Conservation (phyloP, 371 early-diverging fungal species). For the Paramicrosporidium saccamoebae region DNA sequence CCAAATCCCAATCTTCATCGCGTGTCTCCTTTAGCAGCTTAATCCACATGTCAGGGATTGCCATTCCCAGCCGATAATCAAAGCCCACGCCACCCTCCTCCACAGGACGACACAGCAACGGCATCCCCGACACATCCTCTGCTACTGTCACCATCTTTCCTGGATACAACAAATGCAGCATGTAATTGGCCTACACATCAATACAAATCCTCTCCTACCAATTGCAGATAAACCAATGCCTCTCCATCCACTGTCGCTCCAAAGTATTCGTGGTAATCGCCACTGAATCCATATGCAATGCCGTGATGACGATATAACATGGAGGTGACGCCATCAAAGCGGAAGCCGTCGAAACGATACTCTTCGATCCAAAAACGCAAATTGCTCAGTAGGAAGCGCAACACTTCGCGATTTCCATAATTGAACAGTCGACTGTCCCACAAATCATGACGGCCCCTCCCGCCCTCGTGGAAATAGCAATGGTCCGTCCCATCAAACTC, state of each 20-base stretch:
- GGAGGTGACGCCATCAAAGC: conserved; percentile 84
- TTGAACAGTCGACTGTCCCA: conserved; percentile 82
- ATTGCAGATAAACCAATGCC: conserved; percentile 49
- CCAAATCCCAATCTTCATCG: conserved; percentile 85
- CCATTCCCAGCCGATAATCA: conserved; percentile 85
- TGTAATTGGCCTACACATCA: conserved; percentile 39
- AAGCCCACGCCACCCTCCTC: conserved; percentile 77
- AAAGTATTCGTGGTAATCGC: conserved; percentile 77
- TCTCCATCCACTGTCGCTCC: conserved; percentile 42
- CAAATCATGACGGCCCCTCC: conserved; percentile 46
- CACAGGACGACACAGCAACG: conserved; percentile 63
- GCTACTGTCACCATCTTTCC: conserved; percentile 52
- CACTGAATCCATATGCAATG: conserved; percentile 64
- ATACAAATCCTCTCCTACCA: conserved; percentile 6
- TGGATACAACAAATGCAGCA: conserved; percentile 41
- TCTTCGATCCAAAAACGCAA: conserved; percentile 63
- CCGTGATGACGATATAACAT: conserved; percentile 88
- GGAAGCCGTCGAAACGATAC: conserved; percentile 77
- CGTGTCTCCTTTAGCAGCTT: conserved; percentile 50
- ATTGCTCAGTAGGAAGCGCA: conserved; percentile 72
- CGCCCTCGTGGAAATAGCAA: conserved; percentile 72
- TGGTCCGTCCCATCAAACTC: conserved; percentile 79
- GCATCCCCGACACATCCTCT: conserved; percentile 94
- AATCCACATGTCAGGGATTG: conserved; percentile 96
- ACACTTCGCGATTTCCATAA: conserved; percentile 51